Conservation (phyloP, 148 eudicot species). For the Nepenthes gracilis region DNA sequence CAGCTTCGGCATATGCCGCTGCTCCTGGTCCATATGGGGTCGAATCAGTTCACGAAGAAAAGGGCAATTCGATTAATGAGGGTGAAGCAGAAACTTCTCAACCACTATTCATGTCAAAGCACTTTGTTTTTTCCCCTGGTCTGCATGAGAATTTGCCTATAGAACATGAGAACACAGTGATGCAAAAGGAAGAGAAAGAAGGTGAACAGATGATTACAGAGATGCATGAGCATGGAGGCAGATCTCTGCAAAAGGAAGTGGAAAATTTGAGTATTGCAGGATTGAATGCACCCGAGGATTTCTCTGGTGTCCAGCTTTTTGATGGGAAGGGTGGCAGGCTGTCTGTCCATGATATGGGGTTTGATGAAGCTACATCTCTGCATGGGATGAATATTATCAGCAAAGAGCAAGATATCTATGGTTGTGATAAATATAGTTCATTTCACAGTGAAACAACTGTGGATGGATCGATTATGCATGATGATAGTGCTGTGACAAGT, state of each 20-base stretch:
- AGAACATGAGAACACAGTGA: conserved; percentile 21
- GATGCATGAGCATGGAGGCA: conserved; percentile 11
- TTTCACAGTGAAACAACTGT: conserved; percentile 6
- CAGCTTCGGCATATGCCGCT: conserved; percentile 83
- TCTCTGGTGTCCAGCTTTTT: conserved; percentile 17
- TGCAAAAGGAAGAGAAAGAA: conserved; percentile 6
- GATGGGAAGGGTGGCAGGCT: conserved; percentile 26
- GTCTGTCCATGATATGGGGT: conserved; percentile 24
- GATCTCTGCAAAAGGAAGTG: conserved; percentile 29
- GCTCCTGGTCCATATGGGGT: conserved; percentile 49
- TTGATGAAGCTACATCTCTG: conserved; percentile 18
- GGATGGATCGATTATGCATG: conserved; percentile 12
- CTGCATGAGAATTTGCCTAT: conserved; percentile 50
- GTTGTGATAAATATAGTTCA: conserved; percentile 11
- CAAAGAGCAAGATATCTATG: conserved; percentile 33
- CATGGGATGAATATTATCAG: conserved; percentile 21
- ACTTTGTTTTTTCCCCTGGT: conserved; percentile 47
- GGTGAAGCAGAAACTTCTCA: conserved; percentile 43
- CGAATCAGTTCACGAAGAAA: conserved; percentile 28
- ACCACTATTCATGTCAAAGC: conserved; percentile 69
- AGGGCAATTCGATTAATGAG: conserved; percentile 16
- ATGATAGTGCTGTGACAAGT: conserved; percentile 13
- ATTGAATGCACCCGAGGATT: conserved; percentile 29
- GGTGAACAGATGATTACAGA: conserved; percentile 16
- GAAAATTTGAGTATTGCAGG: conserved; percentile 28